These are phyloP conservation scores for Sporothrix luriei DNA, from an alignment of 2,329 filamentous ascomycete genomes.

Conservation along the genomic window DNA sequence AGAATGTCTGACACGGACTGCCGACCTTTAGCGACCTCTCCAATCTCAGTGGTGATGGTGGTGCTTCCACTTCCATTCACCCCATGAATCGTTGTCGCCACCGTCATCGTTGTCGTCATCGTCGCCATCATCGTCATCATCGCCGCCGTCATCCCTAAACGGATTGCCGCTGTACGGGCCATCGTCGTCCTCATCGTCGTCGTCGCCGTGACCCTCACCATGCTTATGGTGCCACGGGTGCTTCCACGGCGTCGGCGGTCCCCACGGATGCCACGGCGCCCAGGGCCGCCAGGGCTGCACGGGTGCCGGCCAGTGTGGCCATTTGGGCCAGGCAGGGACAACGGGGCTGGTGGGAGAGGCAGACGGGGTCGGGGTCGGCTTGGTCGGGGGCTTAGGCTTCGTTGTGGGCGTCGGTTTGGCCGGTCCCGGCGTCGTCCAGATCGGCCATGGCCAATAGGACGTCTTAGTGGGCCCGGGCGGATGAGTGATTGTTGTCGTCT, in stretches of 20 bases:
- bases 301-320: neutral
- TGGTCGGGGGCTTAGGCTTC: neutral
- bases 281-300: neutral
- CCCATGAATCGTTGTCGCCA: neutral
- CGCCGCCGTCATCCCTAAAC: neutral
- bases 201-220: neutral
- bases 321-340: conserved; percentile 12
- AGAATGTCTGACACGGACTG: neutral
- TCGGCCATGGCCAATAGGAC: neutral
- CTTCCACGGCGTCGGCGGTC: neutral
- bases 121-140: neutral
- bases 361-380: neutral
- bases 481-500: neutral
- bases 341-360: neutral
- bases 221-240: neutral
- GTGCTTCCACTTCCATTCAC: neutral
- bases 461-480: neutral
- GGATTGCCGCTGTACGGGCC: neutral
- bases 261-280: neutral
- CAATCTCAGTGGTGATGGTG: neutral
- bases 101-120: neutral
- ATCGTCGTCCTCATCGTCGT: neutral
- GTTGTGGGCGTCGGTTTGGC: neutral
- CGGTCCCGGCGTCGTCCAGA: neutral
- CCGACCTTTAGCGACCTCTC: neutral